Percentiles rank a stretch among this genome's conserved stretches.
Conservation (phyloP, 2,329 filamentous ascomycete species). For the Botrytis fabae region DNA sequence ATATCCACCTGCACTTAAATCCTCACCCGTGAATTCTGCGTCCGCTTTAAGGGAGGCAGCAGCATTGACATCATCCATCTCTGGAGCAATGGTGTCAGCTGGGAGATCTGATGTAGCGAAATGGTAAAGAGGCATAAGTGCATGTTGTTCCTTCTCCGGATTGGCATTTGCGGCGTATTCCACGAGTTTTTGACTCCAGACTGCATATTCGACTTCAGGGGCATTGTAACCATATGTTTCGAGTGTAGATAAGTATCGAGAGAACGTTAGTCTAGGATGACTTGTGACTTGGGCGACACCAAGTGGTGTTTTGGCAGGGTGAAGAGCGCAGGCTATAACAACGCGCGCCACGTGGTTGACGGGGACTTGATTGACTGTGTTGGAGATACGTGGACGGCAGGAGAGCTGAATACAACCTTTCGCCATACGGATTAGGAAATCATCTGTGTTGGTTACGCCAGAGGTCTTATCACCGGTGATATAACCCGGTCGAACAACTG, state of each 20-base stretch:
- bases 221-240: constrained; percentile 72
- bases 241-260: constrained; percentile 71
- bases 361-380: constrained; percentile 87
- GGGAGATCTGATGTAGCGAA: constrained; percentile 70
- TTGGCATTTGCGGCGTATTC: constrained; percentile 48
- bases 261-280: constrained; percentile 76
- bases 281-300: constrained; percentile 76
- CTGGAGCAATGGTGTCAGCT: constrained; percentile 65
- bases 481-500: constrained; percentile 82
- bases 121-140: constrained; percentile 71
- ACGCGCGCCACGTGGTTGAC: constrained; percentile 82
- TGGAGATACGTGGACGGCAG: constrained; percentile 72
- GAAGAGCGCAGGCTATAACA: constrained; percentile 64
- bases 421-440: constrained; percentile 82
- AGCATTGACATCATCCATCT: constrained; percentile 70
- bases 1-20: constrained; percentile 35
- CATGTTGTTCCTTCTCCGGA: constrained; percentile 63
- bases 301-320: constrained; percentile 27
- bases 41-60: constrained; percentile 64
- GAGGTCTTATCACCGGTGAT: constrained; percentile 71
- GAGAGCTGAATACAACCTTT: constrained; percentile 85
- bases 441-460: constrained; percentile 78
- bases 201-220: constrained; percentile 64
- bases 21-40: constrained; percentile 41
- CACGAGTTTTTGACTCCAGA: constrained; percentile 68